Percentiles rank a stretch among this genome's conserved stretches.
Conservation (phyloP, 2,329 filamentous ascomycete species). For the Lachnellula suecica region DNA sequence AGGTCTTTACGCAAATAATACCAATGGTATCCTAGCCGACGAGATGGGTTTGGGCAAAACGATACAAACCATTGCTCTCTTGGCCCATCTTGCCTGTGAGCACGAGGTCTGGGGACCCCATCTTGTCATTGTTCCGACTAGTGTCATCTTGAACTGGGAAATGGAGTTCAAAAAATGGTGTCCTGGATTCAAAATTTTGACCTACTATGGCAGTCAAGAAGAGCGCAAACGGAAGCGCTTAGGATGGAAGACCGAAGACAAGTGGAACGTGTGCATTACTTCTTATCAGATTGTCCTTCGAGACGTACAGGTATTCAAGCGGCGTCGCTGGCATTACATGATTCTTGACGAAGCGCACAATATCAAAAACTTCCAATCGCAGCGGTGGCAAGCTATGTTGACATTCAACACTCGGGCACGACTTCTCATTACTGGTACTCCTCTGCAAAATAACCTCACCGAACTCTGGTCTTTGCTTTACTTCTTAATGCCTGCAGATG, state of each 20-base stretch:
- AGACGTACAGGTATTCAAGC: constrained; percentile 90
- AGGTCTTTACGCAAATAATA: constrained; percentile 85
- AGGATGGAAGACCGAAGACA: constrained; percentile 89
- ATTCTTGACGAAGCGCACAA: constrained; percentile 98
- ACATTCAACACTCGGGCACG: constrained; percentile 89
- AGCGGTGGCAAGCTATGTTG: constrained; percentile 92
- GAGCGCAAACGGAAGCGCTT: constrained; percentile 88
- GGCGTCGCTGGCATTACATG: constrained; percentile 95
- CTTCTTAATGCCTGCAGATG: constrained; percentile 88
- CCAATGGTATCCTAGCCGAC: constrained; percentile 94
- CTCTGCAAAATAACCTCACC: constrained; percentile 93
- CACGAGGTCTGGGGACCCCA: constrained; percentile 95
- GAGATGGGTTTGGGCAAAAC: constrained; percentile 99
- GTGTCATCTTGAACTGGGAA: constrained; percentile 99
- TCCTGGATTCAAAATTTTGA: constrained; percentile 95
- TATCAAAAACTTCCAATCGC: constrained; percentile 99
- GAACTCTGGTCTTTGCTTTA: constrained; percentile 97
- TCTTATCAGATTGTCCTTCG: constrained; percentile 96
- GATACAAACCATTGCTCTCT: constrained; percentile 91
- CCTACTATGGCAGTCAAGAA: constrained; percentile 92
- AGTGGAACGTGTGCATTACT: constrained; percentile 97
- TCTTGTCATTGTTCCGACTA: constrained; percentile 93
- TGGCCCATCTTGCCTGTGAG: constrained; percentile 88
- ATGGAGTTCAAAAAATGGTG: constrained; percentile 99
- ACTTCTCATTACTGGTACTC: constrained; percentile 87